phyloP scores from a whole-genome alignment of 495 filamentous ascomycete genomes.

The Aspergillus panamensis region DNA sequence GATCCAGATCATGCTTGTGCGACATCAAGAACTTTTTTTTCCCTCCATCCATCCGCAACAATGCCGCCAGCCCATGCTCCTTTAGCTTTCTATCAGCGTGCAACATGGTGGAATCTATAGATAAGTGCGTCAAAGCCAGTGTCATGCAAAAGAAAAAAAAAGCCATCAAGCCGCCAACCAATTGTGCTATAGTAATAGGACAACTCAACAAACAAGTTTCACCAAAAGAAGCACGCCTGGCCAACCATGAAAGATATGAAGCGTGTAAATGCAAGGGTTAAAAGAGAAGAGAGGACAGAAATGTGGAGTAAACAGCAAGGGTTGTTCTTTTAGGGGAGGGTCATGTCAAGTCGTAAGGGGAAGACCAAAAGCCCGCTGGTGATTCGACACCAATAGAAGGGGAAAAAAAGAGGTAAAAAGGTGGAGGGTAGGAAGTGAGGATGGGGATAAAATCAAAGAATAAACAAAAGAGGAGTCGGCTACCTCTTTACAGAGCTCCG shows the following conservation, averaged over 20 bases:
- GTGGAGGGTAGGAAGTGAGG: constrained; percentile 7
- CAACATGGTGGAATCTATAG: constrained; percentile 25
- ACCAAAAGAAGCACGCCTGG: constrained; percentile 20
- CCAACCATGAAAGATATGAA: constrained; percentile 20
- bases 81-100: constrained; percentile 28
- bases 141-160: constrained; percentile 21
- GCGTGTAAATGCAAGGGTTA: constrained; percentile 16
- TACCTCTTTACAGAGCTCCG: constrained; percentile 70
- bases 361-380: constrained; percentile 24
- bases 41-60: constrained; percentile 18
- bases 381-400: constrained; percentile 10
- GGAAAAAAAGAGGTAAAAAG: not conserved
- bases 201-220: constrained; percentile 16
- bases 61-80: constrained; percentile 18
- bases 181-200: constrained; percentile 20
- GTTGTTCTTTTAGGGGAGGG: constrained; percentile 26
- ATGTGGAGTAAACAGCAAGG: constrained; percentile 14
- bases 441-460: not conserved
- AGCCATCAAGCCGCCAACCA: constrained; percentile 23
- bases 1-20: constrained; percentile 15
- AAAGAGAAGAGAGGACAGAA: constrained; percentile 22
- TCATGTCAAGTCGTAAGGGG: constrained; percentile 42
- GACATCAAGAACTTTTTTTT: constrained; percentile 23
- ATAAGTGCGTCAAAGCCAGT: constrained; percentile 18
- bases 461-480: constrained; percentile 14